Base-by-base conservation (phyloP, 495 filamentous ascomycete species). In the Podospora bellae-mahoneyi region DNA sequence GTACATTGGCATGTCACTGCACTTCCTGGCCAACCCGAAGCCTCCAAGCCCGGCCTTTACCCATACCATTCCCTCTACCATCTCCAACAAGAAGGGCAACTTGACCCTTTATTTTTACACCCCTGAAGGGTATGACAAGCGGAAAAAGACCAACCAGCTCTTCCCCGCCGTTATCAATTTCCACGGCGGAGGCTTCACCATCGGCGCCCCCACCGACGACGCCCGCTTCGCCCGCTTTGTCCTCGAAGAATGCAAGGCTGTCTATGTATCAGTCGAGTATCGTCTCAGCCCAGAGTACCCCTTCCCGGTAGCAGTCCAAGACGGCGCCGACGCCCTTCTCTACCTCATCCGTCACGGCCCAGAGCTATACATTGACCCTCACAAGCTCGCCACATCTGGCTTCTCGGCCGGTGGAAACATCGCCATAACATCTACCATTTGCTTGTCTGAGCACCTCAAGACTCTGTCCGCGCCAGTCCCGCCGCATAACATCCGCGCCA, bases 381-480 rank as follows among this genome's bases (percentile, higher is more conserved):
- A 68, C 48, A 74, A 74, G 60, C 86, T 97, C 18, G 91, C 88
- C 3, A 79, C 94, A 10, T 92, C 86, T 5, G 94, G 94, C 18
- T 98, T 98, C 78, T 93, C 90, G 0, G 91, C 92, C 2, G 94
- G 94, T 2, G 94, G 88, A 15, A 98, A 97, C 72, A 86, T 96
- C 70, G 86, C 88, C 27, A 88, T 97, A 69, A 94, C 93, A 0
- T 88, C 94, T 0, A 89, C 91, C 0, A 79, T 97, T 20, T 84
- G 89, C 23, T 78, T 97, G 1, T 77, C 84, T 19, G 54, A 73
- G 15, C 76, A 80, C 48, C 63, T 81, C 55, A 70, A 75, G 26
- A 20, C 68, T 26, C 48, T 27, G 56, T 19, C 48, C 26, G 5
- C 19, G 9, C 16, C 56, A 9, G 60, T 77, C 5, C 73, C 78